These are phyloP conservation scores for Chlorella sp. DNA, from an alignment of 139 green algal genomes.

Conservation along the genomic window DNA sequence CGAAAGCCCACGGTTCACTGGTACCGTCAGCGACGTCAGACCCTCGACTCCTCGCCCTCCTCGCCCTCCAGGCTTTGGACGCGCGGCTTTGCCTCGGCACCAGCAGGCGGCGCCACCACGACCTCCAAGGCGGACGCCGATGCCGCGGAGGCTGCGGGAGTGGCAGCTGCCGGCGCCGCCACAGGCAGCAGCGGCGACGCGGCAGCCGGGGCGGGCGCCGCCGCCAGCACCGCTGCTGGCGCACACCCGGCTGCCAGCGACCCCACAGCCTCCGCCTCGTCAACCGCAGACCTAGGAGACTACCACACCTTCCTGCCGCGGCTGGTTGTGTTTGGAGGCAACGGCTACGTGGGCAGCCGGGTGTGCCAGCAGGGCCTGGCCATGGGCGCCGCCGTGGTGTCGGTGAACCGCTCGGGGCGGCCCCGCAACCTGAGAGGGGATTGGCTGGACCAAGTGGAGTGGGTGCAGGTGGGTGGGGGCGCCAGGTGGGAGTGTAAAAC, in stretches of 20 bases:
- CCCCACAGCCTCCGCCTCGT: not conserved
- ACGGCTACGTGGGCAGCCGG: slow-evolving; percentile 87
- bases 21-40: not conserved
- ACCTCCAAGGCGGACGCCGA: not conserved
- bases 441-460: slow-evolving; percentile 29
- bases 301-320: not conserved
- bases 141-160: not conserved
- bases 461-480: slow-evolving; percentile 35
- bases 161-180: not conserved
- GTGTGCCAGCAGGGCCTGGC: slow-evolving; percentile 79
- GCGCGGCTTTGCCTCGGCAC: not conserved
- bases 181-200: not conserved
- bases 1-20: not conserved
- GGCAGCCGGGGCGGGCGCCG: not conserved
- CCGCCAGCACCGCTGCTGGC: too few relatives aligned
- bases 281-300: not conserved
- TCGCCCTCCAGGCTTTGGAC: not conserved
- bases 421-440: slow-evolving; percentile 6
- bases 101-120: not conserved
- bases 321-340: slow-evolving; percentile 88
- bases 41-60: not conserved
- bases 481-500: not conserved
- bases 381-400: slow-evolving; percentile 74
- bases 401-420: slow-evolving; percentile 76
- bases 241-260: not conserved